phyloP scores from a whole-genome alignment of 257 asterid species.

The Solanum paucissectum region DNA sequence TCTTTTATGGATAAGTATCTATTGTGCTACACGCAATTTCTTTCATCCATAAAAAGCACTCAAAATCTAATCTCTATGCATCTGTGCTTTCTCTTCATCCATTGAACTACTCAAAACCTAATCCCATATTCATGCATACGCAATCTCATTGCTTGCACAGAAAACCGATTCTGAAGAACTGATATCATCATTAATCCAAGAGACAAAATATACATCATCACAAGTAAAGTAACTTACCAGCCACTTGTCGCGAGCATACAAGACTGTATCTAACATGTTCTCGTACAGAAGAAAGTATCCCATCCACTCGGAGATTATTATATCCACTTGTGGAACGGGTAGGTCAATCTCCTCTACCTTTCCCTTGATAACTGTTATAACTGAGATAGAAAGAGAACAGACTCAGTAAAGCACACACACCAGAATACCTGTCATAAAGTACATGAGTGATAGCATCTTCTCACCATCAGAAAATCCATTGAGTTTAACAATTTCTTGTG shows the following conservation, averaged over 20 bases:
- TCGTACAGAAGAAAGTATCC: conserved; percentile 87
- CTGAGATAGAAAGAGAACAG: conserved; percentile 26
- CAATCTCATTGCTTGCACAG: not conserved
- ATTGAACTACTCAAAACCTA: not conserved
- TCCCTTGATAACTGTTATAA: conserved; percentile 82
- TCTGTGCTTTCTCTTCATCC: not conserved
- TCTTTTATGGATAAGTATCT: not conserved
- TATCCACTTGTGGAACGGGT: conserved; percentile 86
- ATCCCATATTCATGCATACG: not conserved
- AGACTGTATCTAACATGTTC: conserved; percentile 83
- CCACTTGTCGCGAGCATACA: conserved; percentile 95
- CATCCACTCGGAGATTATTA: conserved; percentile 98
- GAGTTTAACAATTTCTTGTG: conserved; percentile 61
- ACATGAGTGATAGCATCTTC: not conserved
- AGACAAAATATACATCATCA: not conserved
- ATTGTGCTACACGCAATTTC: not conserved
- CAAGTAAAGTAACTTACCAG: conserved; percentile 38
- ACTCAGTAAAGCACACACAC: not conserved
- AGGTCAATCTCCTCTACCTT: conserved; percentile 95
- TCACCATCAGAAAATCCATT: conserved; percentile 79
- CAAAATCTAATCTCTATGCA: not conserved
- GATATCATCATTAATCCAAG: not conserved
- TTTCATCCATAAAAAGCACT: not conserved
- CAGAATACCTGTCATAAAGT: not conserved
- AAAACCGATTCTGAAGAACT: not conserved